Percentiles rank a stretch among this genome's conserved stretches.
Conservation (phyloP, 805 yeast species). For the Starmera amethionina region DNA sequence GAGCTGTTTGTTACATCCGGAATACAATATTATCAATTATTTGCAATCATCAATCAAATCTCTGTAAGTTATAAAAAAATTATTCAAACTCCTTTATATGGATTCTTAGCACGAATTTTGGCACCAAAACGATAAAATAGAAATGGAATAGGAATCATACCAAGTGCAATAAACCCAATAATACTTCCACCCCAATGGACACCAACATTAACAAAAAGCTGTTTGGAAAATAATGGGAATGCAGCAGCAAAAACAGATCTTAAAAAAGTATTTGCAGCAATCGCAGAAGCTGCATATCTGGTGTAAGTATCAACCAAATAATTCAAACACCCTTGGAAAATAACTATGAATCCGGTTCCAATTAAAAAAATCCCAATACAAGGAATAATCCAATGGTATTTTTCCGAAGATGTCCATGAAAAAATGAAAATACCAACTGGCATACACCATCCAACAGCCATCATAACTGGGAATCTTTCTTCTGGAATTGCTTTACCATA, state of each 20-base stretch:
- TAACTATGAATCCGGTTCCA: constrained; percentile 42
- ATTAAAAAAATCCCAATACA: constrained; percentile 44
- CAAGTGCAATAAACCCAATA: constrained; percentile 40
- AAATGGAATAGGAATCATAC: constrained; percentile 48
- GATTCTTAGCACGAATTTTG: constrained; percentile 20
- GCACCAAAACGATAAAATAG: constrained; percentile 42
- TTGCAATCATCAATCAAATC: too few species aligned
- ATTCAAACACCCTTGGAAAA: constrained; percentile 50
- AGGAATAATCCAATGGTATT: constrained; percentile 45
- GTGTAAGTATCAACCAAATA: constrained; percentile 54
- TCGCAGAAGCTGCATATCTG: constrained; percentile 49
- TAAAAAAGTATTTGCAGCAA: constrained; percentile 53
- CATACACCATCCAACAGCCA: constrained; percentile 33
- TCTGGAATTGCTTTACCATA: constrained; percentile 49
- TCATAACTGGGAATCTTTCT: constrained; percentile 46
- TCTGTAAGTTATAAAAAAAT: too few species aligned
- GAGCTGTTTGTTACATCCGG: too few species aligned
- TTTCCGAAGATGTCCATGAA: constrained; percentile 48
- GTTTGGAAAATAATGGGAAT: constrained; percentile 49
- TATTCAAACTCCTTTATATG: too few species aligned
- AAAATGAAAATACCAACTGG: constrained; percentile 48
- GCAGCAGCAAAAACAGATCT: constrained; percentile 52
- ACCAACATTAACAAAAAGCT: constrained; percentile 39
- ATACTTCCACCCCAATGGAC: constrained; percentile 47
- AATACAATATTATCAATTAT: too few species aligned